phyloP scores from a whole-genome alignment of 768 basidiomycete genomes.

The Russula virescens region DNA sequence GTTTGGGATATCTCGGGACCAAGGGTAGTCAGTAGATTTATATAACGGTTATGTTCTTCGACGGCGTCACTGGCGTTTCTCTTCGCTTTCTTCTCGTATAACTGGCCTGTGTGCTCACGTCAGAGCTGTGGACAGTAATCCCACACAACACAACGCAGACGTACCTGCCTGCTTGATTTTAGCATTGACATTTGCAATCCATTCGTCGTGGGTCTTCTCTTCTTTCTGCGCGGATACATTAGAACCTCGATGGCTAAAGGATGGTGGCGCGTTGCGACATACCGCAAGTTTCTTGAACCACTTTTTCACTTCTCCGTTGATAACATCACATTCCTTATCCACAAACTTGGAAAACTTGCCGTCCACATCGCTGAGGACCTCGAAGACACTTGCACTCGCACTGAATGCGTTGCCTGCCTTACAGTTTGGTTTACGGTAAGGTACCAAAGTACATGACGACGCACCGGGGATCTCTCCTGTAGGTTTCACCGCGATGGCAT shows the following conservation, averaged over 20 bases:
- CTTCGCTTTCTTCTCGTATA: constrained; percentile 77
- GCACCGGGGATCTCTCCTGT: constrained; percentile 60
- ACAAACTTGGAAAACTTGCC: constrained; percentile 67
- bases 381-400: constrained; percentile 60
- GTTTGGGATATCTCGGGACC: constrained; percentile 77
- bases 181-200: constrained; percentile 56
- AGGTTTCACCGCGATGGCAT: constrained; percentile 54
- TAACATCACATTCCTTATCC: constrained; percentile 63
- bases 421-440: constrained; percentile 5
- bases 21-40: constrained; percentile 61
- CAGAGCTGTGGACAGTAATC: not conserved
- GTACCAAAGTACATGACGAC: constrained; percentile 22
- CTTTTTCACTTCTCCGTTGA: constrained; percentile 69
- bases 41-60: constrained; percentile 75
- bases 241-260: not conserved
- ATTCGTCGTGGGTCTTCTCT: constrained; percentile 71
- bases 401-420: constrained; percentile 61
- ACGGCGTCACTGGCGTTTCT: constrained; percentile 58
- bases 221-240: constrained; percentile 52
- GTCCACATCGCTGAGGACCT: constrained; percentile 64
- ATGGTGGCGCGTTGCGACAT: constrained; percentile 28
- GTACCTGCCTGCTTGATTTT: constrained; percentile 74
- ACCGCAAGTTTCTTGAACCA: constrained; percentile 85
- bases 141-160: not conserved
- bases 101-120: constrained; percentile 45